A percentile compares a stretch with the other conserved stretches of the same genome.
phyloP scores from a whole-genome alignment of 2,329 filamentous ascomycete species.

The Ceratocystis eucalypticola region DNA sequence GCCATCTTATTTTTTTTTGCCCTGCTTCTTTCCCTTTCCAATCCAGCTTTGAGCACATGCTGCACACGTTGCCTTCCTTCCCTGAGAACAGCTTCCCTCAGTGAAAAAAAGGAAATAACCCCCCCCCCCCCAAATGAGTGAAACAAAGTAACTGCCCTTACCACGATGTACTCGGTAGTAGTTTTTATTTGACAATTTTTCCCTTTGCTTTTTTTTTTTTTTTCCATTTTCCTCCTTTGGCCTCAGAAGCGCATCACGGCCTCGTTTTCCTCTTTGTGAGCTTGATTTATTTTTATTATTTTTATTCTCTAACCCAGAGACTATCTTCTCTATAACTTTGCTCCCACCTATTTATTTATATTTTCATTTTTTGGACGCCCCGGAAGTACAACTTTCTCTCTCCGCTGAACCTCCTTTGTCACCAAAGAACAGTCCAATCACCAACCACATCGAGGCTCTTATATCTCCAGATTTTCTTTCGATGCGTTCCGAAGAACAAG shows the following conservation, averaged over 20 bases:
- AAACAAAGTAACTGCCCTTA: not conserved
- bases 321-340: not conserved
- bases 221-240: not conserved
- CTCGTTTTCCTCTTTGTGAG: not conserved
- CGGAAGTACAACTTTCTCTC: not conserved
- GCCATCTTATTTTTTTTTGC: conserved; percentile 1
- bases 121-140: not conserved
- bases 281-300: not conserved
- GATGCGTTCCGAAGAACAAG: conserved; percentile 18
- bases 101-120: not conserved
- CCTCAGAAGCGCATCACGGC: not conserved
- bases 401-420: not conserved
- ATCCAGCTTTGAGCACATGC: not conserved
- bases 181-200: conserved; percentile 2
- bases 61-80: not conserved
- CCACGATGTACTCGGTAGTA: not conserved
- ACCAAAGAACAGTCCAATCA: not conserved
- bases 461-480: conserved; percentile 15
- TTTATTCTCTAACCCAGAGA: not conserved
- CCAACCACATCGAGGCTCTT: not conserved
- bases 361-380: not conserved
- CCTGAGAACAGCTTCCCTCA: conserved; percentile 1
- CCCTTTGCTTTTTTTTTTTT: not conserved
- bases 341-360: not conserved
- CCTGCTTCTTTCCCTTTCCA: not conserved